Conservation (phyloP, 1,139 yeast species). For the Pneumocystis canis region DNA sequence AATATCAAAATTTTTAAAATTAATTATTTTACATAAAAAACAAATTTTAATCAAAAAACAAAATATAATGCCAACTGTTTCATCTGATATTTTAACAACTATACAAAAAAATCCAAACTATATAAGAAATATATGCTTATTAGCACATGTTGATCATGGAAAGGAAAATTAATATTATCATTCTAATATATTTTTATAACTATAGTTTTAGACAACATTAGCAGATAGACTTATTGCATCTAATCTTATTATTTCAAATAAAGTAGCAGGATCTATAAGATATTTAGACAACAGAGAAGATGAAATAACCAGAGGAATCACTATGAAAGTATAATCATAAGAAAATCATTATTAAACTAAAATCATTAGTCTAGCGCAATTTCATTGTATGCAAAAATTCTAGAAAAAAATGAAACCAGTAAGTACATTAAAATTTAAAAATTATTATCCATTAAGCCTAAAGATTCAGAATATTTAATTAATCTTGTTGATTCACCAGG, state of each 20-base stretch:
- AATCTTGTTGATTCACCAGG: slow-evolving; percentile 97
- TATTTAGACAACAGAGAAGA: slow-evolving; percentile 89
- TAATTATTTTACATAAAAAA: background rate
- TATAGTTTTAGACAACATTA: slow-evolving; percentile 55
- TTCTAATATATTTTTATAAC: background rate
- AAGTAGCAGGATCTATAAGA: slow-evolving; percentile 89
- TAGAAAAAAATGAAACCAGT: background rate
- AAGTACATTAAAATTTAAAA: slow-evolving; percentile 21
- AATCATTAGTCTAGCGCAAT: slow-evolving; percentile 9
- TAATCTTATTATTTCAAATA: slow-evolving; percentile 87
- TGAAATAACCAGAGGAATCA: slow-evolving; percentile 75
- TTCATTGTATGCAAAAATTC: slow-evolving; percentile 1
- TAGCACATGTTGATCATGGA: slow-evolving; percentile 98
- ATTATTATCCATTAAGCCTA: slow-evolving; percentile 27
- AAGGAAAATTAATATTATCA: slow-evolving; percentile 20
- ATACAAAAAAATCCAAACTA: slow-evolving; percentile 56
- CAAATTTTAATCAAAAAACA: too few relatives aligned
- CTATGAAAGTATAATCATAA: slow-evolving; percentile 75
- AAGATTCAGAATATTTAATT: slow-evolving; percentile 62
- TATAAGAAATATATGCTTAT: slow-evolving; percentile 79
- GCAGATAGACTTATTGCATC: slow-evolving; percentile 87
- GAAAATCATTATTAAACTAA: slow-evolving; percentile 35
- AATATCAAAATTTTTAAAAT: background rate
- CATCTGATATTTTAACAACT: slow-evolving; percentile 47
- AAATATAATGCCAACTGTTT: slow-evolving; percentile 23